Conservation (phyloP, 306 rosid genomes). For the Mimosa pudica region DNA sequence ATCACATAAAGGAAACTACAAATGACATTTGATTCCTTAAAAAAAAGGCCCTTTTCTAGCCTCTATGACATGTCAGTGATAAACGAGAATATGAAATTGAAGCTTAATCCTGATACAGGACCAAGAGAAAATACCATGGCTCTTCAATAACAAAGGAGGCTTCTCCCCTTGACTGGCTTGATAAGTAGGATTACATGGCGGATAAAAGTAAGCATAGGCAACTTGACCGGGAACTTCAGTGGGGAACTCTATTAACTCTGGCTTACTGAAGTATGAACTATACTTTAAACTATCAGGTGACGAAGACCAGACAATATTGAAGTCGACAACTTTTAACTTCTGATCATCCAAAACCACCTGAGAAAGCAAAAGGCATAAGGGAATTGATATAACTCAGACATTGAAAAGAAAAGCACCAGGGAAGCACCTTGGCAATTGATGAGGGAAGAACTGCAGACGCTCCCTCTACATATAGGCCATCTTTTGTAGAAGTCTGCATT, state of each 20-base stretch:
- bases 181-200: constrained; percentile 70
- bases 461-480: constrained; percentile 80
- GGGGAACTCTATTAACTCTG: constrained; percentile 89
- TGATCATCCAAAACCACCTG: constrained; percentile 74
- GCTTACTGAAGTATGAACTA: constrained; percentile 71
- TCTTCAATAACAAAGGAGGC: constrained; percentile 84
- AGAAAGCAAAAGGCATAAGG: constrained; percentile 28
- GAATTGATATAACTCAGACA: constrained; percentile 11
- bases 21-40: not conserved
- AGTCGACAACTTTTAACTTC: constrained; percentile 57
- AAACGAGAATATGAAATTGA: constrained; percentile 23
- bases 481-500: constrained; percentile 62
- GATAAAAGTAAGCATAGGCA: constrained; percentile 93
- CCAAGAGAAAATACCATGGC: constrained; percentile 70
- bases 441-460: constrained; percentile 75
- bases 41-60: not conserved
- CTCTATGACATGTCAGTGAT: not conserved
- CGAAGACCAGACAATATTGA: constrained; percentile 77
- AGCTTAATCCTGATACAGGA: not conserved
- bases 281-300: constrained; percentile 79
- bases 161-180: constrained; percentile 69
- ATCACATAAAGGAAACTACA: not conserved
- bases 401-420: not conserved
- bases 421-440: constrained; percentile 82
- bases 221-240: constrained; percentile 88